Conservation (phyloP, 768 basidiomycete species). For the Naganishia randhawae region DNA sequence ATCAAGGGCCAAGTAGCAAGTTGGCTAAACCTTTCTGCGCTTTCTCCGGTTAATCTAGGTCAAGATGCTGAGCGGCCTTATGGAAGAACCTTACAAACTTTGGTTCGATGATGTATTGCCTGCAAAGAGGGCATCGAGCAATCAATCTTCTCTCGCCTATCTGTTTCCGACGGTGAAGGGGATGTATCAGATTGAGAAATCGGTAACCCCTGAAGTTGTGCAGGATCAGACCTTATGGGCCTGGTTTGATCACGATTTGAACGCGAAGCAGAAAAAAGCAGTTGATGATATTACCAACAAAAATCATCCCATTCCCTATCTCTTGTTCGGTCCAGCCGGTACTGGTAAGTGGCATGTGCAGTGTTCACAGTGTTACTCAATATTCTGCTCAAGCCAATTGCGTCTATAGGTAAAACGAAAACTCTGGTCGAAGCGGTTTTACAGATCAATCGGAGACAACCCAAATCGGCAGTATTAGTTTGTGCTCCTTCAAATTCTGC, state of each 20-base stretch:
- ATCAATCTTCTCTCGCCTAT: constrained; percentile 30
- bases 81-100: not conserved
- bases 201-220: not conserved
- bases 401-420: constrained; percentile 38
- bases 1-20: not conserved
- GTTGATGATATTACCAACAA: constrained; percentile 36
- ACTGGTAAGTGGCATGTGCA: constrained; percentile 30
- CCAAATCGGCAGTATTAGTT: constrained; percentile 42
- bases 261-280: constrained; percentile 45
- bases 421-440: constrained; percentile 46
- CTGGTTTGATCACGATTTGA: constrained; percentile 43
- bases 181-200: not conserved
- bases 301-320: constrained; percentile 38
- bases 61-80: constrained; percentile 5
- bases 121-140: not conserved
- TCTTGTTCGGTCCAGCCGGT: constrained; percentile 51
- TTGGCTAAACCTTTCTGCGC: not conserved
- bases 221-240: not conserved
- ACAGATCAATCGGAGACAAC: constrained; percentile 42
- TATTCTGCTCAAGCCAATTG: not conserved
- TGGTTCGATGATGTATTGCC: constrained; percentile 19
- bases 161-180: constrained; percentile 40
- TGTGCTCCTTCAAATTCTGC: constrained; percentile 51
- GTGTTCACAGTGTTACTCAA: not conserved
- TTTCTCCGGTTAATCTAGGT: constrained; percentile 19